Conservation (phyloP, 106 monocot genomes). For the Amphibolis antarctica region DNA sequence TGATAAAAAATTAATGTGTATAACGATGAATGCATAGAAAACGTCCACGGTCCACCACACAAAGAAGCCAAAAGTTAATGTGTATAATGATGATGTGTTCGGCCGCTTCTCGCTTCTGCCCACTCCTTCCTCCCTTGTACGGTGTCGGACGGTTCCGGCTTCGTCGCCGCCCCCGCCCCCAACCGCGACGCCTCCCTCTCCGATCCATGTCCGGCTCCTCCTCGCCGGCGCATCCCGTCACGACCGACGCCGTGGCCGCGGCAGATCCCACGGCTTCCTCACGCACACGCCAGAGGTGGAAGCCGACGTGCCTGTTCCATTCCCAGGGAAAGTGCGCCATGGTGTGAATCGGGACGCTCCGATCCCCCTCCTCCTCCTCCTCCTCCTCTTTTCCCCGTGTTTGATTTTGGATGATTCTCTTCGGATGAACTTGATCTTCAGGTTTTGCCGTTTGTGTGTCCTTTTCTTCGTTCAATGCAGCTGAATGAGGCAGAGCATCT, state of each 20-base stretch:
- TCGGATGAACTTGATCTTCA: background rate
- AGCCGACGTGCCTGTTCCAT: slow-evolving; percentile 43
- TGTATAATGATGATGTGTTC: too few species aligned
- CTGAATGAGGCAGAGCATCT: slow-evolving; percentile 64
- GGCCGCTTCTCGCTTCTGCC: background rate
- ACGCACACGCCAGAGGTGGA: background rate
- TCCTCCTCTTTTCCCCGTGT: background rate
- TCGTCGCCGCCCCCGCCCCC: background rate
- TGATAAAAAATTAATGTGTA: too few species aligned
- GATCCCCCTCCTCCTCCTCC: background rate
- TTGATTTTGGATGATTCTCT: background rate
- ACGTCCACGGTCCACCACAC: too few species aligned
- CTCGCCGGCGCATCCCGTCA: background rate
- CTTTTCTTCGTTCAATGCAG: slow-evolving; percentile 24
- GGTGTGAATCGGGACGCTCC: slow-evolving; percentile 16
- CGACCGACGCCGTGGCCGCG: background rate
- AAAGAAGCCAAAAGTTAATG: too few species aligned
- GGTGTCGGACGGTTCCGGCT: slow-evolving; percentile 3
- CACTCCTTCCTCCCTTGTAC: background rate
- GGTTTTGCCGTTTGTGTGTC: background rate
- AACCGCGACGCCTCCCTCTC: background rate
- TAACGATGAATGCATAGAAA: too few species aligned
- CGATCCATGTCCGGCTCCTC: background rate
- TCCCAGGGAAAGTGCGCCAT: slow-evolving; percentile 52
- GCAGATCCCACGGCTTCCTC: background rate